Percentiles rank a stretch among this genome's conserved stretches.
Evolutionary conservation across 495 filamentous ascomycete genomes (phyloP).

Genomic region (Jackrogersella multiformis): DNA sequence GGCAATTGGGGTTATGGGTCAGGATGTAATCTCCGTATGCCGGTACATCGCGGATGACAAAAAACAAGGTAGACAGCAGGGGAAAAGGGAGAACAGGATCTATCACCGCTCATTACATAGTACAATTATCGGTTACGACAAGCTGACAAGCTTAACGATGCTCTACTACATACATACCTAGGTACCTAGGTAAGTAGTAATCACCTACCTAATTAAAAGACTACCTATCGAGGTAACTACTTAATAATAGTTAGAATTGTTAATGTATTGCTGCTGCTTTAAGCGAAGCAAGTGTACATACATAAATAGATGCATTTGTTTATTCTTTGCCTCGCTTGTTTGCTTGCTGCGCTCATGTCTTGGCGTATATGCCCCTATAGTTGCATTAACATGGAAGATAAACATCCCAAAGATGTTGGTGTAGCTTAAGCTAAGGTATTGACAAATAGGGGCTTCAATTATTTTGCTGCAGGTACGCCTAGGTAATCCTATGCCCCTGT

Average conservation of each 20-base stretch:
- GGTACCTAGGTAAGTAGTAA: too few relatives aligned
- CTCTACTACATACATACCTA: too few relatives aligned
- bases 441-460: background rate
- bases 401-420: background rate
- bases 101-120: slow-evolving; percentile 33
- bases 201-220: too few relatives aligned
- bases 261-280: slow-evolving; percentile 29
- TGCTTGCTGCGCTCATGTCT: slow-evolving; percentile 6
- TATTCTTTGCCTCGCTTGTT: background rate
- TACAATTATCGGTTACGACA: too few relatives aligned
- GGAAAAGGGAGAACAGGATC: slow-evolving; percentile 24
- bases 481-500: slow-evolving; percentile 26
- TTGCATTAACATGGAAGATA: slow-evolving; percentile 13
- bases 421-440: background rate
- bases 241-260: slow-evolving; percentile 36
- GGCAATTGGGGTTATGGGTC: slow-evolving; percentile 31
- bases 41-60: slow-evolving; percentile 40
- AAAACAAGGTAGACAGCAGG: slow-evolving; percentile 35
- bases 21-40: slow-evolving; percentile 42
- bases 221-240: too few relatives aligned
- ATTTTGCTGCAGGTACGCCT: slow-evolving; percentile 24
- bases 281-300: slow-evolving; percentile 5
- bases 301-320: background rate
- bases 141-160: background rate
- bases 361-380: slow-evolving; percentile 7